phyloP scores from a whole-genome alignment of 2,329 filamentous ascomycete genomes.

The Colletotrichum sp. region DNA sequence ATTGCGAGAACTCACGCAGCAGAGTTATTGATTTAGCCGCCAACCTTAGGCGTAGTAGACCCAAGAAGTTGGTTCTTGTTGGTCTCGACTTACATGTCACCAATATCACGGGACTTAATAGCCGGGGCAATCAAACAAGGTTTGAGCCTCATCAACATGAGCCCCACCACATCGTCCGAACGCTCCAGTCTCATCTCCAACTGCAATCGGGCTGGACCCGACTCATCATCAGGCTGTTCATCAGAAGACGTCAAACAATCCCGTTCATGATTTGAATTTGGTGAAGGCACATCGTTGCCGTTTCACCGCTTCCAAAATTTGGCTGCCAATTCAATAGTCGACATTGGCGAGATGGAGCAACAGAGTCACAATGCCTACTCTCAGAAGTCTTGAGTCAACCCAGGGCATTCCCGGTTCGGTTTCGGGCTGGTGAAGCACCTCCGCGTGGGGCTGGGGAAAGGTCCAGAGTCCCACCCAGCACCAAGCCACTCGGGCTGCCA shows the following conservation, averaged over 20 bases:
- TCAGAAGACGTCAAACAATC: background rate
- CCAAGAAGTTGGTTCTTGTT: background rate
- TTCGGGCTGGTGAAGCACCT: background rate
- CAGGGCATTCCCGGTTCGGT: background rate
- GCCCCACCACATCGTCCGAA: background rate
- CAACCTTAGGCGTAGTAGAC: background rate
- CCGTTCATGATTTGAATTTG: accelerated
- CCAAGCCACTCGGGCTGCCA: background rate
- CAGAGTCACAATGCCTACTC: background rate
- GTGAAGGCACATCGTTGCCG: background rate
- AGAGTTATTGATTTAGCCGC: background rate
- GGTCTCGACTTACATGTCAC: background rate
- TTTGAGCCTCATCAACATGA: background rate
- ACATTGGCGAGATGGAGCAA: background rate
- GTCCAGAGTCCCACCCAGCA: background rate
- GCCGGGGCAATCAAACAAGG: background rate
- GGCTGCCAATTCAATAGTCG: background rate
- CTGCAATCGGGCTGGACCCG: background rate
- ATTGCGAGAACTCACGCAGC: background rate
- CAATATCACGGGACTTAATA: background rate
- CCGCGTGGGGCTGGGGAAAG: background rate
- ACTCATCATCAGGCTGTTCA: background rate
- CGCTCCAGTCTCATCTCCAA: background rate
- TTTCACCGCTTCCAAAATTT: too few relatives aligned
- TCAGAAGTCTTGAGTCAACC: background rate